Evolutionary conservation across 495 filamentous ascomycete species (phyloP).

Genomic region (Hypoxylon perforatum): DNA sequence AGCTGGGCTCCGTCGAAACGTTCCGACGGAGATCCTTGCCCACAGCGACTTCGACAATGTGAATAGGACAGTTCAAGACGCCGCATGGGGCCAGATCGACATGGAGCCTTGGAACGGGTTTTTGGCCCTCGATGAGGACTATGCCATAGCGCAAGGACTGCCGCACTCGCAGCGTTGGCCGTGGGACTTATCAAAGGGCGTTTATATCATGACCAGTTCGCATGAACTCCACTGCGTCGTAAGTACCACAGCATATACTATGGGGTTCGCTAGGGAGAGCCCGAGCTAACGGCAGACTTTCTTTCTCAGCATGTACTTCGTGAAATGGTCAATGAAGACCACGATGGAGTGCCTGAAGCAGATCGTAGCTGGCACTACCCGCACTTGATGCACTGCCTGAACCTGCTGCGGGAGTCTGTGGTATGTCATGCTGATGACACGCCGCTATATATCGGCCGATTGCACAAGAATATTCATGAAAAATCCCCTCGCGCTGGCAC

Average conservation of each 20-base stretch:
- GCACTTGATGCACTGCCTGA: too few species aligned
- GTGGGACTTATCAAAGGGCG: constrained; percentile 26
- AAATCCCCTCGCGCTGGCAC: too few species aligned
- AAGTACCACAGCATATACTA: not conserved
- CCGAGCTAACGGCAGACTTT: not conserved
- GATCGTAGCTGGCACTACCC: constrained; percentile 9
- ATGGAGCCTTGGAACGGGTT: constrained; percentile 13
- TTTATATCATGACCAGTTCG: constrained; percentile 16
- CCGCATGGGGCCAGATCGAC: constrained; percentile 6
- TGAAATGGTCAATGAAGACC: constrained; percentile 8
- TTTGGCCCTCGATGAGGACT: constrained; percentile 7
- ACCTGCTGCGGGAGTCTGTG: too few species aligned
- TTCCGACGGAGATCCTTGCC: constrained; percentile 7
- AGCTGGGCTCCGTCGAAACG: constrained; percentile 8
- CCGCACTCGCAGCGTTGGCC: constrained; percentile 23
- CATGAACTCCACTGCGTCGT: constrained; percentile 23
- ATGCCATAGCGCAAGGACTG: constrained; percentile 4
- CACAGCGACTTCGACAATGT: not conserved
- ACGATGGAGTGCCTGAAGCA: constrained; percentile 9
- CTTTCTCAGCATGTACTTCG: constrained; percentile 3
- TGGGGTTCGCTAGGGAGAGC: not conserved
- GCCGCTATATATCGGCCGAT: too few species aligned
- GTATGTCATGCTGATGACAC: too few species aligned
- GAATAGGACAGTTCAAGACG: constrained; percentile 13
- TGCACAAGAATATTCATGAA: too few species aligned